Evolutionary conservation across 2,329 filamentous ascomycete species (phyloP).

Genomic region (Exophiala sp.): DNA sequence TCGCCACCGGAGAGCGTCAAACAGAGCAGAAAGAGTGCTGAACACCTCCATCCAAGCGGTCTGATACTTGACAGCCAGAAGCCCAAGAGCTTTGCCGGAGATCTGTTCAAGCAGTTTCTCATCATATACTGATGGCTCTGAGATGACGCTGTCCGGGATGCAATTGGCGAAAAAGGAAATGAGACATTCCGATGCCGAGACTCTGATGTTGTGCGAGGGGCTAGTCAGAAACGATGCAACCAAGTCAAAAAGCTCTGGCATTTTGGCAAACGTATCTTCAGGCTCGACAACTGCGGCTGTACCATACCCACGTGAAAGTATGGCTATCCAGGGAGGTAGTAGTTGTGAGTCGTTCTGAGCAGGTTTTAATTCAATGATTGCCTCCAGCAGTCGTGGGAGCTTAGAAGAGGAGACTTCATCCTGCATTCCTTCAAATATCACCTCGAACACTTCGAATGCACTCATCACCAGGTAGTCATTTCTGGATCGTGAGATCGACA

Average conservation of each 20-base stretch:
- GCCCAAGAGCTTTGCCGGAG: constrained; percentile 60
- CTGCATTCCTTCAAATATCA: constrained; percentile 88
- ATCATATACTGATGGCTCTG: constrained; percentile 86
- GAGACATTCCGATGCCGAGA: constrained; percentile 90
- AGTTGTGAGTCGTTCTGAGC: constrained; percentile 91
- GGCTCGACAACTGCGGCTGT: constrained; percentile 83
- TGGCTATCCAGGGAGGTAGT: constrained; percentile 92
- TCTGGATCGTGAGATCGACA: constrained; percentile 80
- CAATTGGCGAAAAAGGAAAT: constrained; percentile 91
- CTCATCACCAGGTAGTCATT: constrained; percentile 97
- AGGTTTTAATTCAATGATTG: constrained; percentile 85
- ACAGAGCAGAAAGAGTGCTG: constrained; percentile 77
- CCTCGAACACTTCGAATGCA: constrained; percentile 93
- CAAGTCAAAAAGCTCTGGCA: constrained; percentile 77
- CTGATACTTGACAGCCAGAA: constrained; percentile 87
- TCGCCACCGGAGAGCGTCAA: constrained; percentile 79
- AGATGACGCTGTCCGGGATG: constrained; percentile 71
- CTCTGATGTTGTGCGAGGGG: constrained; percentile 82
- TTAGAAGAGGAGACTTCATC: constrained; percentile 84
- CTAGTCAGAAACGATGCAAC: constrained; percentile 78
- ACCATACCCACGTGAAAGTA: constrained; percentile 88
- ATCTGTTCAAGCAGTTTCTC: constrained; percentile 84
- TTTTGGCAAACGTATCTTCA: constrained; percentile 83
- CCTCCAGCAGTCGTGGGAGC: constrained; percentile 79
- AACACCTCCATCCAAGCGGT: constrained; percentile 93